Percentiles rank a stretch among this genome's conserved stretches.
These are phyloP conservation scores for Homolaphlyctis polyrhiza DNA, from an alignment of 371 early-diverging fungal species.

Conservation along the genomic window DNA sequence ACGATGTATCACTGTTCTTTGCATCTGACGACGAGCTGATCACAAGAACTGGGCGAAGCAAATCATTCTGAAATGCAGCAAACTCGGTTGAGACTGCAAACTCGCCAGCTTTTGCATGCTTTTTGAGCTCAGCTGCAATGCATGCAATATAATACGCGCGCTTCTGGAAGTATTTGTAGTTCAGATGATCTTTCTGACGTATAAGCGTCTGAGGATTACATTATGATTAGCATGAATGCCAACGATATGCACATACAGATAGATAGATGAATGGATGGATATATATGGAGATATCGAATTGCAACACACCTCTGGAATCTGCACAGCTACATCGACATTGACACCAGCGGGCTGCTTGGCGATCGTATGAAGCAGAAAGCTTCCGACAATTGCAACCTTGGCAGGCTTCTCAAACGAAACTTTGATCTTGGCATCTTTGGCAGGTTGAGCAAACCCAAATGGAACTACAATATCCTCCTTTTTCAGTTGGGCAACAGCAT, in stretches of 20 bases:
- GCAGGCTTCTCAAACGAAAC: slow-evolving; percentile 72
- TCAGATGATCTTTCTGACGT: slow-evolving; percentile 88
- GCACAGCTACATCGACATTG: slow-evolving; percentile 86
- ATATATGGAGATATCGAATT: no score
- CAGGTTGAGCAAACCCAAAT: slow-evolving; percentile 66
- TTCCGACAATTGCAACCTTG: slow-evolving; percentile 80
- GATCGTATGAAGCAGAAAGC: slow-evolving; percentile 76
- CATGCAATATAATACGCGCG: slow-evolving; percentile 85
- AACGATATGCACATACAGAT: neutral
- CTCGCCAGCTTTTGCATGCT: slow-evolving; percentile 46
- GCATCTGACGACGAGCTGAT: slow-evolving; percentile 52
- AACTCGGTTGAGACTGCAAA: slow-evolving; percentile 55
- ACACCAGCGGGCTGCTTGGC: slow-evolving; percentile 55
- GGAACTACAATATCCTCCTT: slow-evolving; percentile 56
- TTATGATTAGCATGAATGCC: neutral
- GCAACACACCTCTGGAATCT: slow-evolving; percentile 74
- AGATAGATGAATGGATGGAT: no score
- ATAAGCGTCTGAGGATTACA: slow-evolving; percentile 51
- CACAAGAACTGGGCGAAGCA: slow-evolving; percentile 69
- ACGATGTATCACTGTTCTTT: slow-evolving; percentile 13
- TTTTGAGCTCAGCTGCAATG: slow-evolving; percentile 33
- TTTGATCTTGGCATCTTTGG: slow-evolving; percentile 62
- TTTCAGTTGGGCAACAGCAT: slow-evolving; percentile 12
- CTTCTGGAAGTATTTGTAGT: slow-evolving; percentile 93
- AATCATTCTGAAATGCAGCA: slow-evolving; percentile 59